These are phyloP conservation scores for Lanmaoa pseudosensibilis DNA, from an alignment of 768 basidiomycete species.

Conservation along the genomic window DNA sequence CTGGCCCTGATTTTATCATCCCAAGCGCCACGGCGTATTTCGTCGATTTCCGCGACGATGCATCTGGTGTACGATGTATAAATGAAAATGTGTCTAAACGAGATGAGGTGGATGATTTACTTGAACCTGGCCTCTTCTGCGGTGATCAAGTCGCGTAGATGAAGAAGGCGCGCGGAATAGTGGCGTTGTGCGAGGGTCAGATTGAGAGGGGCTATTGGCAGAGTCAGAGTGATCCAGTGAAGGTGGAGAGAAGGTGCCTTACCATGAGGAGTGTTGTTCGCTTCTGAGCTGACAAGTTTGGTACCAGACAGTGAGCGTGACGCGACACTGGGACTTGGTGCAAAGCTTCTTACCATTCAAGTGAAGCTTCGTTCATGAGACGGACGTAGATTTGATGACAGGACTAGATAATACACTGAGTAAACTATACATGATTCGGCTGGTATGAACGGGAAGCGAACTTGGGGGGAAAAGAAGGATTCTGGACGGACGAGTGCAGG, in stretches of 20 bases:
- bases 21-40: slow-evolving; percentile 67
- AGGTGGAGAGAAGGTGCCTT: slow-evolving; percentile 15
- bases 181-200: slow-evolving; percentile 72
- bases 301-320: neutral
- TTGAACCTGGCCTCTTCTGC: slow-evolving; percentile 79
- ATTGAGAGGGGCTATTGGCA: slow-evolving; percentile 55
- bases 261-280: slow-evolving; percentile 56
- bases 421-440: slow-evolving; percentile 12
- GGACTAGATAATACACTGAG: slow-evolving; percentile 44
- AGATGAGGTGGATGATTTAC: slow-evolving; percentile 37
- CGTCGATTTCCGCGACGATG: slow-evolving; percentile 72
- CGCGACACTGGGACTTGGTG: neutral
- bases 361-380: slow-evolving; percentile 66
- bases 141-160: slow-evolving; percentile 69
- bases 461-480: slow-evolving; percentile 68
- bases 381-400: slow-evolving; percentile 66
- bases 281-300: slow-evolving; percentile 42
- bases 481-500: slow-evolving; percentile 65
- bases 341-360: slow-evolving; percentile 53
- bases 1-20: slow-evolving; percentile 50
- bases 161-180: slow-evolving; percentile 66
- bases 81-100: neutral
- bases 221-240: slow-evolving; percentile 7
- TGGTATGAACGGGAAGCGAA: slow-evolving; percentile 32
- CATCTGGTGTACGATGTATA: slow-evolving; percentile 39